These are phyloP conservation scores for Carpinus fangiana DNA, from an alignment of 306 rosid species.

Conservation along the genomic window DNA sequence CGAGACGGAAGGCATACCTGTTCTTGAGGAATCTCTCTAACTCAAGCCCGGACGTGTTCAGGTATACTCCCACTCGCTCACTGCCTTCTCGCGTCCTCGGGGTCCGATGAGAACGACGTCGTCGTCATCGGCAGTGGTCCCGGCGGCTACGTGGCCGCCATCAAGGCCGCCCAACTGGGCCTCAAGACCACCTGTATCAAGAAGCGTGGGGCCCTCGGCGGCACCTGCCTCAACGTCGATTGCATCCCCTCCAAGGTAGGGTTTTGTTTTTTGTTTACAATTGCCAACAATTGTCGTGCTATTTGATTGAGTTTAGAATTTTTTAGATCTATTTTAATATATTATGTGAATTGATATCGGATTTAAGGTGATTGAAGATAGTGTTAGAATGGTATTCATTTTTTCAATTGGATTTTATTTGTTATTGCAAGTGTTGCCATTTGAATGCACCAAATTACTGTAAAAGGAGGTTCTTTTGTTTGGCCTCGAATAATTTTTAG, in stretches of 20 bases:
- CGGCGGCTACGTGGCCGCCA: constrained; percentile 98
- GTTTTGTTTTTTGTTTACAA: background rate
- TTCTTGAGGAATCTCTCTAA: constrained; percentile 42
- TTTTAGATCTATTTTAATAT: background rate
- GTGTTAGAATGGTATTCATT: no score
- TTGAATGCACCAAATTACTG: background rate
- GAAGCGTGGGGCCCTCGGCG: constrained; percentile 98
- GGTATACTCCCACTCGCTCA: constrained; percentile 41
- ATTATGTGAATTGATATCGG: background rate
- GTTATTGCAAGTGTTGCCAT: background rate
- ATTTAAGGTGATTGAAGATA: background rate
- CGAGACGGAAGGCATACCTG: constrained; percentile 72
- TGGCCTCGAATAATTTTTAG: background rate
- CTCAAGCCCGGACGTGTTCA: constrained; percentile 43
- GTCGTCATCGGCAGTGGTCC: constrained; percentile 98
- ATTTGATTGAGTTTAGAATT: background rate
- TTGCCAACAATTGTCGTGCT: background rate
- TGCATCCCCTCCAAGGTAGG: constrained; percentile 96
- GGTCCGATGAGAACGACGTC: constrained; percentile 92
- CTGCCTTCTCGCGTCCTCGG: constrained; percentile 72
- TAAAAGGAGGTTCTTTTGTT: background rate
- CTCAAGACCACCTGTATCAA: constrained; percentile 97
- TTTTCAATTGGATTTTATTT: background rate
- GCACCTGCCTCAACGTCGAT: constrained; percentile 98
- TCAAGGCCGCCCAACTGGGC: constrained; percentile 94